Percentiles rank a stretch among this genome's conserved stretches.
Conservation (phyloP, 192 early-diverging fungal genomes). For the Linderina pennispora region DNA sequence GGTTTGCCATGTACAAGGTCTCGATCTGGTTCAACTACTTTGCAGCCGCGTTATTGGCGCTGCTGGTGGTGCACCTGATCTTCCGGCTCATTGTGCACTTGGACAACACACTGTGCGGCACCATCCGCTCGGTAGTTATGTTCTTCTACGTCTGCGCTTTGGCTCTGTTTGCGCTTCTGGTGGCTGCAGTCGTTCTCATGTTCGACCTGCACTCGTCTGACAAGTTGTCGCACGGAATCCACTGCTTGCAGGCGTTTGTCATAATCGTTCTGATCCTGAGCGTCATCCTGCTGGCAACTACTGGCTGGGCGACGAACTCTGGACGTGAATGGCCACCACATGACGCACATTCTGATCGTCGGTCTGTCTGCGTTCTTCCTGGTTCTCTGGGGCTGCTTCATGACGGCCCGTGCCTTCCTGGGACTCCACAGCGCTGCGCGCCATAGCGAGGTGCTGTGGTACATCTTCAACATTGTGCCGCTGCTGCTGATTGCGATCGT, state of each 20-base stretch:
- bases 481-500: conserved; percentile 35
- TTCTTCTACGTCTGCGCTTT: conserved; percentile 24
- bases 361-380: conserved; percentile 23
- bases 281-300: conserved; percentile 14
- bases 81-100: conserved; percentile 38
- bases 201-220: conserved; percentile 28
- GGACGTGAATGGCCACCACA: conserved; percentile 33
- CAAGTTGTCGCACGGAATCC: conserved; percentile 30
- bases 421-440: conserved; percentile 22
- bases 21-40: conserved; percentile 43
- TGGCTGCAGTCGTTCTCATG: conserved; percentile 37
- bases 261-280: conserved; percentile 29
- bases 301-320: conserved; percentile 24
- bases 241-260: conserved; percentile 39
- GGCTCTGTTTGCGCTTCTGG: conserved; percentile 28
- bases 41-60: conserved; percentile 20
- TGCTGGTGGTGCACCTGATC: conserved; percentile 34
- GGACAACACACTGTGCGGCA: conserved; percentile 31
- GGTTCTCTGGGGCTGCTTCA: conserved; percentile 33
- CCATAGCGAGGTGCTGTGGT: conserved; percentile 45
- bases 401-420: conserved; percentile 39
- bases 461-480: conserved; percentile 36
- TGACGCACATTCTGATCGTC: conserved; percentile 42
- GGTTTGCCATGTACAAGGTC: conserved; percentile 36
- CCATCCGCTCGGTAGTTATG: conserved; percentile 16